Evolutionary conservation across 306 rosid genomes (phyloP).

Genomic region (Acmispon strigosus): DNA sequence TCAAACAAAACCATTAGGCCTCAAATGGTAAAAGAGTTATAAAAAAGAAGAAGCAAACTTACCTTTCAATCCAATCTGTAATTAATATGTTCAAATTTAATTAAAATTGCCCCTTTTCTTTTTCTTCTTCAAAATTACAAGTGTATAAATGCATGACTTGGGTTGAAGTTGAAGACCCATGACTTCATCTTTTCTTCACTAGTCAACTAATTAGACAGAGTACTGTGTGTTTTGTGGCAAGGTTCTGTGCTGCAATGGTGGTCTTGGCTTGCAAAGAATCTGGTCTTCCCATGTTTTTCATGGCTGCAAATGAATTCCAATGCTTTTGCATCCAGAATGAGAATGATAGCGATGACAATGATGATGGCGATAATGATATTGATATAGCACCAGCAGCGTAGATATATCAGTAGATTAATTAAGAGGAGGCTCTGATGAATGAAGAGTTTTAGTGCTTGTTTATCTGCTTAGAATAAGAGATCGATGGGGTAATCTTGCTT

Average conservation of each 20-base stretch:
- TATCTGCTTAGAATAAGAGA: not conserved
- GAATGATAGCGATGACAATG: conserved; percentile 33
- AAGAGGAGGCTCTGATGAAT: not conserved
- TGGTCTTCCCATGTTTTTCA: not conserved
- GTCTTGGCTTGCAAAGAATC: conserved; percentile 5
- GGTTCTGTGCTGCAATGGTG: conserved; percentile 19
- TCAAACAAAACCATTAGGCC: conserved; percentile 19
- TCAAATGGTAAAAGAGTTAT: not conserved
- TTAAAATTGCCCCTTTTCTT: not conserved
- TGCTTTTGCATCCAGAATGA: not conserved
- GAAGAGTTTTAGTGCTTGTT: not conserved
- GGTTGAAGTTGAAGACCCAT: conserved; percentile 1
- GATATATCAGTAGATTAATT: not conserved
- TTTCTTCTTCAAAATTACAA: too few species aligned
- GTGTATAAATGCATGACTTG: conserved; percentile 10
- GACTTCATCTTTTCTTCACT: conserved; percentile 4
- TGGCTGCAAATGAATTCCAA: not conserved
- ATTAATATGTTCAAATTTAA: too few species aligned
- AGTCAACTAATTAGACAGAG: conserved; percentile 21
- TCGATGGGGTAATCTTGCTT: not conserved
- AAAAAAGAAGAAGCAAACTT: not conserved
- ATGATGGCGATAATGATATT: conserved; percentile 10
- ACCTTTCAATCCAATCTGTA: conserved; percentile 7
- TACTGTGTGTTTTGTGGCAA: not conserved
- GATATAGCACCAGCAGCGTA: conserved; percentile 52